phyloP scores from a whole-genome alignment of 2,329 filamentous ascomycete species.

The Coniochaeta prunicola region DNA sequence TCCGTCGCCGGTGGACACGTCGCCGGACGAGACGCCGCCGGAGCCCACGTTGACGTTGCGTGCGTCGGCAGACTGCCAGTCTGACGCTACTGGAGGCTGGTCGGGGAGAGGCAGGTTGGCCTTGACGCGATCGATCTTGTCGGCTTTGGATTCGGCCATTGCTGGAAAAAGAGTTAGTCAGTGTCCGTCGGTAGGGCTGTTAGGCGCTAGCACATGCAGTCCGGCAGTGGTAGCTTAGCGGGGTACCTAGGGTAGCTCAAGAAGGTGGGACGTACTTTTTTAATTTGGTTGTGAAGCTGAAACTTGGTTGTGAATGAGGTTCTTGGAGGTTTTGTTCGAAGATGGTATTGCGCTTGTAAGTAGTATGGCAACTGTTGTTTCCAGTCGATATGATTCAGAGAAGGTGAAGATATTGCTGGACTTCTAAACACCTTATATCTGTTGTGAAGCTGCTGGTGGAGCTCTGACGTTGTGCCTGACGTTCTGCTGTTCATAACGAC shows the following conservation, averaged over 20 bases:
- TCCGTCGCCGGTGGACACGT: conserved; percentile 42
- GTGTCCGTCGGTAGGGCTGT: background rate
- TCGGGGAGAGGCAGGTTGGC: conserved; percentile 74
- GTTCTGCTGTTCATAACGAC: background rate
- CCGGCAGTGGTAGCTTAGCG: background rate
- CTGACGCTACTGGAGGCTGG: conserved; percentile 65
- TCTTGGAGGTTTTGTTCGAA: background rate
- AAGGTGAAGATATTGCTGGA: background rate
- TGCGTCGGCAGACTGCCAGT: conserved; percentile 68
- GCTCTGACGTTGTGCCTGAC: background rate
- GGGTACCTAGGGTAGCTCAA: background rate
- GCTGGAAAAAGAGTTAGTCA: background rate
- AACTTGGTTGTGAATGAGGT: background rate
- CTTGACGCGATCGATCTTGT: conserved; percentile 60
- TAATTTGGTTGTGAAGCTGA: background rate
- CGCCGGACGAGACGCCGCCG: conserved; percentile 43
- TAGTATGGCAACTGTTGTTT: no score
- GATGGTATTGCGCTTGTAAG: background rate
- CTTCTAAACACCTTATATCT: background rate
- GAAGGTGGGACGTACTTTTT: background rate
- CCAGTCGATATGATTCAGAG: background rate
- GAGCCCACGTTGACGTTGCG: conserved; percentile 64
- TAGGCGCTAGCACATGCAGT: background rate
- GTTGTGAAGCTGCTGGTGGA: background rate
- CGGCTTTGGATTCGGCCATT: conserved; percentile 42